A percentile compares a stretch with the other conserved stretches of the same genome.
Evolutionary conservation across 768 basidiomycete genomes (phyloP).

Genomic region (Lentinula detonsa): DNA sequence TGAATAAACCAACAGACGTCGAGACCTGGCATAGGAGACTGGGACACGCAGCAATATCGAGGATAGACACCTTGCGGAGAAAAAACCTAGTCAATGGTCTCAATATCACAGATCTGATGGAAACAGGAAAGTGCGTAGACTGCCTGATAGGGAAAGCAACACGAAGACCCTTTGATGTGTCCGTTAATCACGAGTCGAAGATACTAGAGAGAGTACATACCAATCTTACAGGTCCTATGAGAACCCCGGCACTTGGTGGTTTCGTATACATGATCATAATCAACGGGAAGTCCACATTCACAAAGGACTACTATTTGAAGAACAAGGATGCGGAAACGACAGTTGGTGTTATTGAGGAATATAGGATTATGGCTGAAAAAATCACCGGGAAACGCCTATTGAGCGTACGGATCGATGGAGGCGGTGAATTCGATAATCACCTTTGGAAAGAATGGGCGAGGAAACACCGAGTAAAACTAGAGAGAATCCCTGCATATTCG

Average conservation of each 20-base stretch:
- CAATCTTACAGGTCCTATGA: neutral
- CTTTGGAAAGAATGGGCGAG: constrained; percentile 5
- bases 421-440: too few relatives aligned
- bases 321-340: neutral
- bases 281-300: neutral
- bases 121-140: neutral
- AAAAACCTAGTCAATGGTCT: neutral
- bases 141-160: neutral
- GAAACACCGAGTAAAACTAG: constrained; percentile 12
- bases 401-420: too few relatives aligned
- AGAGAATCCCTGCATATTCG: constrained; percentile 15
- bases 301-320: neutral
- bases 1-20: constrained; percentile 12
- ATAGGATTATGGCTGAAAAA: neutral
- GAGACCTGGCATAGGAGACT: constrained; percentile 21
- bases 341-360: neutral
- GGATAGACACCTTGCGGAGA: neutral
- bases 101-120: neutral
- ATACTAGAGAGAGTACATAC: neutral
- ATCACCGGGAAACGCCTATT: constrained; percentile 17
- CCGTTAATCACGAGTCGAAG: neutral
- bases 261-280: neutral
- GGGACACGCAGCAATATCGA: neutral
- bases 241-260: neutral
- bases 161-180: neutral